Evolutionary conservation across 2,329 filamentous ascomycete genomes (phyloP), one percentile per base, ranked within the genome.

Genomic region (Arthrobotrys conoides): DNA sequence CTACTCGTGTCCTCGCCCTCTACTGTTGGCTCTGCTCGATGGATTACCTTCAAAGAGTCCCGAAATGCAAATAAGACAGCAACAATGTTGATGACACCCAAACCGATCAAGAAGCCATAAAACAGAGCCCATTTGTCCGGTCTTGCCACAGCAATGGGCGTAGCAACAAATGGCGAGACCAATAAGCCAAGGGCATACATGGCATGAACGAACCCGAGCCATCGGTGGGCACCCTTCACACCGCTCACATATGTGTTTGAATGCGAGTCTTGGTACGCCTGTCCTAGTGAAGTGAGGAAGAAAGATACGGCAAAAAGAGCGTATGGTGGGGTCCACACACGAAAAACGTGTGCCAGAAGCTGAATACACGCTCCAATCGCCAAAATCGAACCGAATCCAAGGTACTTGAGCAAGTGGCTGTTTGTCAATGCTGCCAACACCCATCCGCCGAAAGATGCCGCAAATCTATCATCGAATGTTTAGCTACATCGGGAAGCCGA

Each of bases 241-340:
- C 86, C 85, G 0, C 87, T 86, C 0, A 90, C 89, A 72, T 89
- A 91, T 0, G 89, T 88, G 72, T 92, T 91, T 0, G 88, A 87
- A 22, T 90, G 88, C 0, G 89, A 87, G 80, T 92, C 90, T 76
- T 91, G 89, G 71, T 88, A 90, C 0, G 88, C 90, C 82, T 90
- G 89, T 0, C 90, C 90, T 0, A 90, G 81, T 9, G 87, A 87
- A 0, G 88, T 87, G 6, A 91, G 78, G 83, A 88, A 88, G 82
- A 91, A 91, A 0, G 88, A 89, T 1, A 87, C 82, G 0, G 86
- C 87, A 71, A 88, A 91, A 0, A 91, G 83, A 0, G 85, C 85
- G 61, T 91, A 90, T 0, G 88, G 88, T 0, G 89, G 87, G 0
- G 84, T 84, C 88, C 88, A 91, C 5, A 86, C 84, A 0, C 90